Evolutionary conservation across 2,329 filamentous ascomycete genomes (phyloP).

Genomic region (Diaporthe amygdali): DNA sequence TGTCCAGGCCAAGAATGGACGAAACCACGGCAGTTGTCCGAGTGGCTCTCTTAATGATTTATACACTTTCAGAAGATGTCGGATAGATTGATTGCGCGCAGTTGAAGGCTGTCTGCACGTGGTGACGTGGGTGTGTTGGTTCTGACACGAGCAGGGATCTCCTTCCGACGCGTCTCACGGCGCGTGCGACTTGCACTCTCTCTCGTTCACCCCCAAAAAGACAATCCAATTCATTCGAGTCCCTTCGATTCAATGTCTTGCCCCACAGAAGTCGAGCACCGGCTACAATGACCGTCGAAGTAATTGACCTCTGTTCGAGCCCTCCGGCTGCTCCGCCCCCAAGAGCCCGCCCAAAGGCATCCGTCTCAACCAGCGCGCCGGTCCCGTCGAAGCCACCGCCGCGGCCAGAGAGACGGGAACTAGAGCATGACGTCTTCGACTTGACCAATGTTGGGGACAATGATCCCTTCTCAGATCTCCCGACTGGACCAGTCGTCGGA

Average conservation of each 20-base stretch:
- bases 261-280: background rate
- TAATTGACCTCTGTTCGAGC: conserved; percentile 28
- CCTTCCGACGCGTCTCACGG: background rate
- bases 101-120: background rate
- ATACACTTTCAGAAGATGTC: background rate
- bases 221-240: background rate
- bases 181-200: background rate
- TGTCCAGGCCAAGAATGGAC: background rate
- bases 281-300: conserved; percentile 21
- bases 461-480: background rate
- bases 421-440: conserved; percentile 28
- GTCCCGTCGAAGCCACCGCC: background rate
- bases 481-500: background rate
- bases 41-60: background rate
- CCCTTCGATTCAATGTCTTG: background rate
- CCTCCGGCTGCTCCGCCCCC: conserved; percentile 13
- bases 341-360: background rate
- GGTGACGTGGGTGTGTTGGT: background rate
- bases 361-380: background rate
- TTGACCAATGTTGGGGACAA: conserved; percentile 26
- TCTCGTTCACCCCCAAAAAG: background rate
- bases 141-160: background rate
- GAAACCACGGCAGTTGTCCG: no score
- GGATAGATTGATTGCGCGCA: background rate
- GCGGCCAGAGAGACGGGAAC: background rate